A percentile compares a stretch with the other conserved stretches of the same genome.
These are phyloP conservation scores for Ustulina deusta DNA, from an alignment of 2,329 filamentous ascomycete genomes.

Conservation along the genomic window DNA sequence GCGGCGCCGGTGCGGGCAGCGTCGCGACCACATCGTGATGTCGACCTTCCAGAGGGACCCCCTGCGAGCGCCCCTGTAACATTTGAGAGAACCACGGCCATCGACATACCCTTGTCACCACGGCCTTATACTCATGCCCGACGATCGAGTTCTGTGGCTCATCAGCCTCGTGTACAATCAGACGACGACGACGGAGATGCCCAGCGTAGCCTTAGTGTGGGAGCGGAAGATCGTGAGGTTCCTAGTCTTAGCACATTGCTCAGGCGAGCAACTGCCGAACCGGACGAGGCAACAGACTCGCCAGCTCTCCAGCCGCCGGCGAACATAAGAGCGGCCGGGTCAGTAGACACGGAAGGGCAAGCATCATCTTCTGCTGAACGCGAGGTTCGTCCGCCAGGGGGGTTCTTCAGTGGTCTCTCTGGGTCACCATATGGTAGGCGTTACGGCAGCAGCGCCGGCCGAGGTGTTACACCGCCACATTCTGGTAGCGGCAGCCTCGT, in stretches of 20 bases:
- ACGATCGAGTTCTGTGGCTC: slow-evolving; percentile 76
- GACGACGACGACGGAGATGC: slow-evolving; percentile 72
- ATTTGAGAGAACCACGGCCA: slow-evolving; percentile 71
- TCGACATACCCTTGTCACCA: slow-evolving; percentile 80
- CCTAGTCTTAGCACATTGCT: slow-evolving; percentile 74
- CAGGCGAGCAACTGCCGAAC: slow-evolving; percentile 57
- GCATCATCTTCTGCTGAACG: slow-evolving; percentile 54
- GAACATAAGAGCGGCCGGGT: slow-evolving; percentile 56
- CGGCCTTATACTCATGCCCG: slow-evolving; percentile 67
- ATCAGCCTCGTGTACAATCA: slow-evolving; percentile 66
- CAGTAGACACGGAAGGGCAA: slow-evolving; percentile 56
- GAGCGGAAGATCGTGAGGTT: slow-evolving; percentile 72
- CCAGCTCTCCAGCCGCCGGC: slow-evolving; percentile 57
- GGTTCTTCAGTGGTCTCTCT: slow-evolving; percentile 55
- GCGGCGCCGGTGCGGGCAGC: slow-evolving; percentile 47
- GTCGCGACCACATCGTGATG: slow-evolving; percentile 44
- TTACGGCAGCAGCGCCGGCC: slow-evolving; percentile 55
- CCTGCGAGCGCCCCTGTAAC: slow-evolving; percentile 54
- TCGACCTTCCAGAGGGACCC: slow-evolving; percentile 51
- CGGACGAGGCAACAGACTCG: slow-evolving; percentile 52
- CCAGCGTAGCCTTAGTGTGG: slow-evolving; percentile 76
- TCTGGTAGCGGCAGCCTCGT: slow-evolving; percentile 52
- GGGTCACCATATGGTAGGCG: slow-evolving; percentile 62
- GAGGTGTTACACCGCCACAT: slow-evolving; percentile 50
- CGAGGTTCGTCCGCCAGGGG: slow-evolving; percentile 61